Conservation (phyloP, 2,329 filamentous ascomycete genomes). For the Clarireedia homoeocarpa region DNA sequence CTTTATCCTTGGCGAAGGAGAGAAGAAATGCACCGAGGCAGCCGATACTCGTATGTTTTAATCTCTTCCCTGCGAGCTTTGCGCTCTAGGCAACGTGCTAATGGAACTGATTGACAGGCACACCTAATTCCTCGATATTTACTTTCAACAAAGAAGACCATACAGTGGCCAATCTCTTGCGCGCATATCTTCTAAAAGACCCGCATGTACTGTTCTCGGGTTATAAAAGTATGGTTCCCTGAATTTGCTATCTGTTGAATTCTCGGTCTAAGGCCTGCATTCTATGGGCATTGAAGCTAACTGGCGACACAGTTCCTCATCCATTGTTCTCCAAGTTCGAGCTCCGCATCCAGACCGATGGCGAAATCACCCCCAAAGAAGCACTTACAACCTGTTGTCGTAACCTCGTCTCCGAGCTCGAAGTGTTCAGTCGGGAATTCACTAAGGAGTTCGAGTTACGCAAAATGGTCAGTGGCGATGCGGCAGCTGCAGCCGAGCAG, state of each 20-base stretch:
- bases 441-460: constrained; percentile 86
- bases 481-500: constrained; percentile 10
- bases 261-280: no score
- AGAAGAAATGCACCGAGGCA: constrained; percentile 89
- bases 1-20: constrained; percentile 76
- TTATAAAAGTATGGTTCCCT: constrained; percentile 61
- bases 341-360: constrained; percentile 87
- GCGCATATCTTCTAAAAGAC: constrained; percentile 76
- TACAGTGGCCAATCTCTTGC: constrained; percentile 84
- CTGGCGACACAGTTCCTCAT: constrained; percentile 29
- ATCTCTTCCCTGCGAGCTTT: no score
- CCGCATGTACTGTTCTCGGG: constrained; percentile 82
- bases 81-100: no score
- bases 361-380: constrained; percentile 79
- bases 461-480: constrained; percentile 60
- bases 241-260: constrained; percentile 29
- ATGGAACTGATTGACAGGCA: constrained; percentile 45
- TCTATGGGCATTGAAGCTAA: not conserved
- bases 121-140: constrained; percentile 93
- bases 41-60: constrained; percentile 74
- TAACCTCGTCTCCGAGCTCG: constrained; percentile 74
- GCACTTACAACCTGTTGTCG: constrained; percentile 75
- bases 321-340: constrained; percentile 46
- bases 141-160: constrained; percentile 95
- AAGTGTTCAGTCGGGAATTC: constrained; percentile 76